Conservation (phyloP, 768 basidiomycete species). For the Trametes gibbosa region DNA sequence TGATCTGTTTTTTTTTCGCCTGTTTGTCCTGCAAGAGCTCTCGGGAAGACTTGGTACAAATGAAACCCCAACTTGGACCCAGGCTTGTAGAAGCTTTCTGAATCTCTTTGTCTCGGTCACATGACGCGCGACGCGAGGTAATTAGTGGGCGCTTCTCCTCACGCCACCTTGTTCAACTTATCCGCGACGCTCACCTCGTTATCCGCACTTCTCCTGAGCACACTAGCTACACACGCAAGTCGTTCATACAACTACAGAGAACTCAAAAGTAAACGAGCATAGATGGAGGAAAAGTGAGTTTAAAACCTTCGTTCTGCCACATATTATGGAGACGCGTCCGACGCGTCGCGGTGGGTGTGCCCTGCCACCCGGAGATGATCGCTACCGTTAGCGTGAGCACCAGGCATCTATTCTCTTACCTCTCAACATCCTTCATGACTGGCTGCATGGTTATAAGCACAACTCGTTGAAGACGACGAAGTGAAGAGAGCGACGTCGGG, state of each 20-base stretch:
- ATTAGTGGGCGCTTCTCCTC: constrained; percentile 9
- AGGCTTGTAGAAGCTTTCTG: no score
- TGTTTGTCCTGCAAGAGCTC: no score
- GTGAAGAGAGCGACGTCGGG: not conserved
- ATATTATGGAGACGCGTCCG: not conserved
- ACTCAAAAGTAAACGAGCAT: no score
- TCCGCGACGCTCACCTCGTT: not conserved
- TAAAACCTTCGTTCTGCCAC: not conserved
- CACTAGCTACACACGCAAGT: not conserved
- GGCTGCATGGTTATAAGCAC: no score
- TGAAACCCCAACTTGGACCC: no score
- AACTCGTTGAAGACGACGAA: no score
- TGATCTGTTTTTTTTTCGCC: no score
- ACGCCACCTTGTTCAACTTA: constrained; percentile 10
- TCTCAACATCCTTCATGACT: no score
- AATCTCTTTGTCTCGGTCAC: constrained; percentile 19
- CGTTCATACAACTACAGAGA: no score
- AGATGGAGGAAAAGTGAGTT: constrained; percentile 17
- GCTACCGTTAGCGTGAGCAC: not conserved
- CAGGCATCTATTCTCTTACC: not conserved
- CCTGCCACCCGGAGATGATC: constrained; percentile 1
- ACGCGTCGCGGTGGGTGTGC: not conserved
- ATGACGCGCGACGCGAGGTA: constrained; percentile 11
- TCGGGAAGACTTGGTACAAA: no score
- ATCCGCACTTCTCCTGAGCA: not conserved